These are phyloP conservation scores for Trametes sp. DNA, from an alignment of 1,284 basidiomycete genomes.

Conservation along the genomic window DNA sequence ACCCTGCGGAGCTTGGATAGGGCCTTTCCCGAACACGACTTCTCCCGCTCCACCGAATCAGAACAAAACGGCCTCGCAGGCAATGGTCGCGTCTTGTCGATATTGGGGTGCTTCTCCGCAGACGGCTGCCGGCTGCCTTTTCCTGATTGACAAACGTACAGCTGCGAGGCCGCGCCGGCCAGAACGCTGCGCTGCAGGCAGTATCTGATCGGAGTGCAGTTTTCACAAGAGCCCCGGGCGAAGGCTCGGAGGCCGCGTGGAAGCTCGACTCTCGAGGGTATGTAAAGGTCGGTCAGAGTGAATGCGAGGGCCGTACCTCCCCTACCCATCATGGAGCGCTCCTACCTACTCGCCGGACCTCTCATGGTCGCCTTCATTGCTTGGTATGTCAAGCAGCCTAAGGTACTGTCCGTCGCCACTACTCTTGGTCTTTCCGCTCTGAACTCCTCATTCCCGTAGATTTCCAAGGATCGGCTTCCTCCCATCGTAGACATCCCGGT, in stretches of 20 bases:
- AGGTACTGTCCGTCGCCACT: slow-evolving; percentile 7
- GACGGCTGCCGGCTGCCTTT: background rate
- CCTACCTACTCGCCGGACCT: slow-evolving; percentile 27
- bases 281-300: slow-evolving; percentile 7
- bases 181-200: slow-evolving; percentile 6
- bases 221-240: slow-evolving; percentile 3
- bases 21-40: background rate
- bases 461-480: slow-evolving; percentile 29
- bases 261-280: background rate
- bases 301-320: background rate
- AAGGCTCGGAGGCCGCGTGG: background rate
- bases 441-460: slow-evolving; percentile 3
- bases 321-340: slow-evolving; percentile 28
- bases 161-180: background rate
- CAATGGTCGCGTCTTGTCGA: slow-evolving; percentile 2
- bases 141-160: background rate
- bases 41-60: slow-evolving; percentile 6
- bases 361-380: slow-evolving; percentile 21
- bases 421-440: background rate
- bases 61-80: background rate
- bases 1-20: slow-evolving; percentile 12
- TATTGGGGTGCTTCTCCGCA: slow-evolving; percentile 2
- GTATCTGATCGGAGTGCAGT: slow-evolving; percentile 2
- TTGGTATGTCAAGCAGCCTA: slow-evolving; percentile 19
- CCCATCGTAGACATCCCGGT: slow-evolving; percentile 34